Percentiles rank a stretch among this genome's conserved stretches.
Conservation (phyloP, 2,329 filamentous ascomycete species). For the Hypoxylon sp. region DNA sequence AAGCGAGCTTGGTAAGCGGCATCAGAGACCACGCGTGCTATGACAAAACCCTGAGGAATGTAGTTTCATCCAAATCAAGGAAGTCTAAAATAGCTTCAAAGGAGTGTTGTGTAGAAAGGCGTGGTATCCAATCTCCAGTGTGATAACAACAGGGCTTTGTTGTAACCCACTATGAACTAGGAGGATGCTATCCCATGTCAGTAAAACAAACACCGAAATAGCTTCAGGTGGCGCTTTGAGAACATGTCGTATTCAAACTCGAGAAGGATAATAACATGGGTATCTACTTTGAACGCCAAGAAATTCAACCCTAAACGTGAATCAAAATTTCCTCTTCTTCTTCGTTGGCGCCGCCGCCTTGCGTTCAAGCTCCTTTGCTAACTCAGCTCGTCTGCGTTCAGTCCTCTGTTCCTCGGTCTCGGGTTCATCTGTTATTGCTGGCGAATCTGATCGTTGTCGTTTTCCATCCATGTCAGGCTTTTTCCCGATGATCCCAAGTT, state of each 20-base stretch:
- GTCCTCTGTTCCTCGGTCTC: constrained; percentile 55
- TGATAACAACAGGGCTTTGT: background rate
- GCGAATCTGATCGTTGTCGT: constrained; percentile 30
- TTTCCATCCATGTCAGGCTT: constrained; percentile 38
- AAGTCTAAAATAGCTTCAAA: constrained; percentile 1
- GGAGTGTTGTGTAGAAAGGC: background rate
- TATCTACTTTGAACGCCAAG: constrained; percentile 27
- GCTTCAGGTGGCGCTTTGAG: background rate
- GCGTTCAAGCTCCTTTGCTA: constrained; percentile 63
- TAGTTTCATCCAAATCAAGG: background rate
- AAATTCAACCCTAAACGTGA: constrained; percentile 5
- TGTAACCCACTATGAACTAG: background rate
- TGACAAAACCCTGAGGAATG: background rate
- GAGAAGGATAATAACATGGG: constrained; percentile 18
- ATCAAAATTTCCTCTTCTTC: constrained; percentile 69
- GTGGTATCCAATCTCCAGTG: background rate
- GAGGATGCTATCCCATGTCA: background rate
- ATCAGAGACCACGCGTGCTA: background rate
- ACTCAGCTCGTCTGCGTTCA: constrained; percentile 64
- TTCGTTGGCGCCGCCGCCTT: constrained; percentile 64
- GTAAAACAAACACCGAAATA: background rate
- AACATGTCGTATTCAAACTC: constrained; percentile 11
- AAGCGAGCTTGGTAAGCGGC: background rate
- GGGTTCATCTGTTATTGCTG: constrained; percentile 38
- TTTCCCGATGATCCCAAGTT: constrained; percentile 47